Conservation (phyloP, 208 protist species). For the Leishmania braziliensis region DNA sequence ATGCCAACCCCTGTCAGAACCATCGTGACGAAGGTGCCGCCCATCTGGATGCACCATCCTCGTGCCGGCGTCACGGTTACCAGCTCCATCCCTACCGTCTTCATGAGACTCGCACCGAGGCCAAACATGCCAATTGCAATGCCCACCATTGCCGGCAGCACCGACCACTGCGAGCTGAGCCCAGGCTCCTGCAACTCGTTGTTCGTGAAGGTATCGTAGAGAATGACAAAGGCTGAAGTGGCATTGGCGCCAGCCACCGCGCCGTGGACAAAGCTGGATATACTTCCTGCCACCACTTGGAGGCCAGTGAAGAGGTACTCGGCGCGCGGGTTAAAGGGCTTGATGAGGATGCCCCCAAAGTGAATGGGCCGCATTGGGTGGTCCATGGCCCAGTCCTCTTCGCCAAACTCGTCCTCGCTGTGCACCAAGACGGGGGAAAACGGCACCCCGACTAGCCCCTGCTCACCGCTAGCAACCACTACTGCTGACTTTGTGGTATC, state of each 20-base stretch:
- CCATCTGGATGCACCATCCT: conserved; percentile 85
- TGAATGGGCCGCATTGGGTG: conserved; percentile 78
- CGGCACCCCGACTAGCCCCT: not conserved
- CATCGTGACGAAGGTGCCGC: conserved; percentile 82
- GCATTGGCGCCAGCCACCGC: conserved; percentile 86
- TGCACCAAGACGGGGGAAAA: conserved; percentile 32
- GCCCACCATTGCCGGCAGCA: conserved; percentile 81
- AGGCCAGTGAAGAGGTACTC: conserved; percentile 85
- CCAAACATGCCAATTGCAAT: conserved; percentile 85
- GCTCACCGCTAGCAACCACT: not conserved
- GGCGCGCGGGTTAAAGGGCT: conserved; percentile 84
- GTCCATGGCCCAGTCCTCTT: conserved; percentile 77
- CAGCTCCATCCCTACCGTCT: conserved; percentile 84
- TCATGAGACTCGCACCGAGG: conserved; percentile 79
- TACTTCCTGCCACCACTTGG: conserved; percentile 86
- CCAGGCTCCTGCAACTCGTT: conserved; percentile 52
- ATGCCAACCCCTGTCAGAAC: conserved; percentile 81
- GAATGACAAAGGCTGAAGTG: conserved; percentile 76
- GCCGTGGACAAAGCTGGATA: conserved; percentile 88
- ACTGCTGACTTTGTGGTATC: not conserved
- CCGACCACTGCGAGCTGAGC: conserved; percentile 64
- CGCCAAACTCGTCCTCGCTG: conserved; percentile 63
- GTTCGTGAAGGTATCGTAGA: conserved; percentile 80
- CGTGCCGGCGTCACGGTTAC: conserved; percentile 84
- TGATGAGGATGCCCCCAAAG: conserved; percentile 73